Conservation (phyloP, 768 basidiomycete species). For the Leccinum rimulosum region DNA sequence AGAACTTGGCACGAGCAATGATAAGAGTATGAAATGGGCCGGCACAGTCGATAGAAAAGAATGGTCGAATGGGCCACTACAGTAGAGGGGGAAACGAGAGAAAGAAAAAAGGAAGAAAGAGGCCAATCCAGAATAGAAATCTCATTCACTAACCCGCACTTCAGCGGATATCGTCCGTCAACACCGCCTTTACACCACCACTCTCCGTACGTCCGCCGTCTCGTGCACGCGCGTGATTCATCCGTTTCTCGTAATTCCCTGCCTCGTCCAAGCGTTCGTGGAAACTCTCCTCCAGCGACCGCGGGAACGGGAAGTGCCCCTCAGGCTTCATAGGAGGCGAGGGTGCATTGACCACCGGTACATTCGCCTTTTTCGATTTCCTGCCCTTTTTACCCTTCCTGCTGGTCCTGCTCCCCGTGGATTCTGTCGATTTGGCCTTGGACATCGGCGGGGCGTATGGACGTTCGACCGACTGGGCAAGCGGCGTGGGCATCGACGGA, state of each 20-base stretch:
- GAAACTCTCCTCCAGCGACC: constrained; percentile 42
- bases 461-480: constrained; percentile 24
- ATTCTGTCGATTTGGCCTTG: constrained; percentile 26
- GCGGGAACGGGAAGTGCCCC: constrained; percentile 65
- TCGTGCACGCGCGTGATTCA: constrained; percentile 71
- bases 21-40: constrained; percentile 13
- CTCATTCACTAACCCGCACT: constrained; percentile 8
- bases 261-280: constrained; percentile 21
- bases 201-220: constrained; percentile 85
- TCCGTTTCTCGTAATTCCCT: constrained; percentile 44
- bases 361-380: constrained; percentile 35
- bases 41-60: constrained; percentile 7
- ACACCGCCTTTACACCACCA: constrained; percentile 76
- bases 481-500: constrained; percentile 48
- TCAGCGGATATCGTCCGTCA: constrained; percentile 41
- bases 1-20: constrained; percentile 9
- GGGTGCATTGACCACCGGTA: constrained; percentile 40
- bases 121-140: constrained; percentile 11
- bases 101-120: not conserved
- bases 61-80: constrained; percentile 9
- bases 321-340: constrained; percentile 27
- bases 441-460: constrained; percentile 28
- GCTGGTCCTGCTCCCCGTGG: constrained; percentile 25
- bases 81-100: constrained; percentile 10
- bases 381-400: constrained; percentile 35